phyloP scores from a whole-genome alignment of 352 stramenopile species.

The Phytophthora tentaculata region DNA sequence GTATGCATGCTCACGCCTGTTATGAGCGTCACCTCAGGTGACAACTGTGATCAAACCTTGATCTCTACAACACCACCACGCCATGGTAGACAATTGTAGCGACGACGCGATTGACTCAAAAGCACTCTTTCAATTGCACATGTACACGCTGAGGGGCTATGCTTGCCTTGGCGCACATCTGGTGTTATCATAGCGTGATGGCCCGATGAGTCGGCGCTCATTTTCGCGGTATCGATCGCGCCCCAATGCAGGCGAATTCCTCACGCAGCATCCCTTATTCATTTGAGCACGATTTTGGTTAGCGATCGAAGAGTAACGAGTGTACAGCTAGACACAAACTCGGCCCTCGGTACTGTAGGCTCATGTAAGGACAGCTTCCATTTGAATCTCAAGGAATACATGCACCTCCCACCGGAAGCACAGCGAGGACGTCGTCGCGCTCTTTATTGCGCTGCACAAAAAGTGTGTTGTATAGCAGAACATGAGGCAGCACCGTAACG shows the following conservation, averaged over 20 bases:
- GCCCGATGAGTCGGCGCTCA: slow-evolving; percentile 18
- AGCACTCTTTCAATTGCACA: background rate
- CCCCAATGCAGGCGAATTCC: slow-evolving; percentile 19
- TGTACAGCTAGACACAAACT: background rate
- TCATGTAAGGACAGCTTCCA: no score
- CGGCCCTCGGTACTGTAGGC: no score
- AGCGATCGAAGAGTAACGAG: background rate
- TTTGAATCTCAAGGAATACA: no score
- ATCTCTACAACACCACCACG: slow-evolving; percentile 1
- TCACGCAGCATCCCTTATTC: slow-evolving; percentile 9
- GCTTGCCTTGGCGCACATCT: background rate
- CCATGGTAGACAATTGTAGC: slow-evolving; percentile 28
- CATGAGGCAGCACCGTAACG: no score
- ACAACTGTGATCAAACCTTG: no score
- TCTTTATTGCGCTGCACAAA: no score
- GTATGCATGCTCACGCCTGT: no score
- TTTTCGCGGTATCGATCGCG: slow-evolving; percentile 11
- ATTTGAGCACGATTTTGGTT: background rate
- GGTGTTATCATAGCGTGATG: slow-evolving; percentile 4
- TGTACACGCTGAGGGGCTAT: slow-evolving; percentile 13
- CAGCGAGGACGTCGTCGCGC: no score
- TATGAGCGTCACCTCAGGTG: no score
- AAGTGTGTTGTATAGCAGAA: no score
- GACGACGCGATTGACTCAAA: slow-evolving; percentile 27
- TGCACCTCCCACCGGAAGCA: no score